Evolutionary conservation across 129 eudicot species (phyloP), one percentile per base, ranked within the genome.

Genomic region (Helianthus annuus): DNA sequence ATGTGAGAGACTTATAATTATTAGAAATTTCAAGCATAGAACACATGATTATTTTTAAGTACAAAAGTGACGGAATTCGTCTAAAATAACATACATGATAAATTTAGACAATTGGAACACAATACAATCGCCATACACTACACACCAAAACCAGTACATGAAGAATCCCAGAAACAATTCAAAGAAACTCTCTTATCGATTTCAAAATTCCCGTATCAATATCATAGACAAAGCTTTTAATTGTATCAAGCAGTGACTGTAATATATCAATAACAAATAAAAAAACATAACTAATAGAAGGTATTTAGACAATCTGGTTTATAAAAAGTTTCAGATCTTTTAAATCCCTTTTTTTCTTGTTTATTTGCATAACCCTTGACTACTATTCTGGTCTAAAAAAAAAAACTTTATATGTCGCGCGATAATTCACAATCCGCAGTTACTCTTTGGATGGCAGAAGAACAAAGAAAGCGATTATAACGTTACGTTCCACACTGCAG

Each of bases 401-500:
- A 1, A 42, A 68, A 70, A 71, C 42, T 64, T 64, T 45, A 75
- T 78, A 78, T 3, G 27, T 56, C 27, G 0, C 51, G 57, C 11
- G 7, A 32, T 45, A 46, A 45, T 58, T 76, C 74, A 65, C 66
- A 75, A 54, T 40, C 66, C 3, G 72, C 73, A 24, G 52, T 64
- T 39, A 45, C 16, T 46, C 19, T 53, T 66, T 5, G n/a, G 74
- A 57, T 66, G 57, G 42, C 66, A 55, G 38, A 75, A 64, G 16
- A 61, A 12, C 11, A 53, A 61, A 19, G 39, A 68, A 57, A 13
- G 61, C 32, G 59, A 81, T 66, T 66, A 81, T 48, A 67, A 73
- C 48, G 71, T 72, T 10, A 73, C 53, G 71, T 72, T 10, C 22
- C 45, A 60, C 24, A 85, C 36, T 65, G 79, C 68, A 91, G 78